Evolutionary conservation across 2,329 filamentous ascomycete genomes (phyloP).

Genomic region (Fonsecaea multimorphosa): DNA sequence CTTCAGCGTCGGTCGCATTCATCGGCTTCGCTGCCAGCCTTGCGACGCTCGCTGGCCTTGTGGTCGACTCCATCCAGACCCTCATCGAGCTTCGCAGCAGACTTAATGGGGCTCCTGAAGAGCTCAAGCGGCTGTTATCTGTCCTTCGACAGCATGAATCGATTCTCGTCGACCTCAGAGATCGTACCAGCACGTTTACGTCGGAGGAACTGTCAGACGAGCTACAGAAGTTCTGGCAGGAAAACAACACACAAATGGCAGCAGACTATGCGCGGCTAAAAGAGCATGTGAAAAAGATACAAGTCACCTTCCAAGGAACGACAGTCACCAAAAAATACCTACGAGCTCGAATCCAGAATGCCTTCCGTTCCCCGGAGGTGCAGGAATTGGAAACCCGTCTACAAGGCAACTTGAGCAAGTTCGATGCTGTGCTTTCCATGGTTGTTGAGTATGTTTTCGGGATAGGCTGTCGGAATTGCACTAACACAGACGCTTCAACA

Average conservation of each 20-base stretch:
- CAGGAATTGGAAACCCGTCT: neutral
- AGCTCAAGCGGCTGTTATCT: neutral
- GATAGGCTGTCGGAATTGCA: neutral
- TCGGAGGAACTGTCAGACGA: neutral
- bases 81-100: neutral
- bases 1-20: neutral
- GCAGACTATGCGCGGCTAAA: neutral
- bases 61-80: neutral
- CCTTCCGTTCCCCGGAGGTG: neutral
- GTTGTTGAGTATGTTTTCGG: neutral
- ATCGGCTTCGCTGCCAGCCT: slow-evolving; percentile 4
- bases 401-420: neutral
- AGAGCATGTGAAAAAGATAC: slow-evolving; percentile 1
- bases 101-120: neutral
- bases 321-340: neutral
- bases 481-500: neutral
- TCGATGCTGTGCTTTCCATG: neutral
- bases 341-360: neutral
- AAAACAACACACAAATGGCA: neutral
- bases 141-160: slow-evolving; percentile 2
- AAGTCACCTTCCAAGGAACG: neutral
- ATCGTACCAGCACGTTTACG: neutral
- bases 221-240: neutral
- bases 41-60: neutral
- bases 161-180: neutral